Base-by-base conservation (phyloP, 805 yeast genomes). In the Wickerhamomyces xylosicus region DNA sequence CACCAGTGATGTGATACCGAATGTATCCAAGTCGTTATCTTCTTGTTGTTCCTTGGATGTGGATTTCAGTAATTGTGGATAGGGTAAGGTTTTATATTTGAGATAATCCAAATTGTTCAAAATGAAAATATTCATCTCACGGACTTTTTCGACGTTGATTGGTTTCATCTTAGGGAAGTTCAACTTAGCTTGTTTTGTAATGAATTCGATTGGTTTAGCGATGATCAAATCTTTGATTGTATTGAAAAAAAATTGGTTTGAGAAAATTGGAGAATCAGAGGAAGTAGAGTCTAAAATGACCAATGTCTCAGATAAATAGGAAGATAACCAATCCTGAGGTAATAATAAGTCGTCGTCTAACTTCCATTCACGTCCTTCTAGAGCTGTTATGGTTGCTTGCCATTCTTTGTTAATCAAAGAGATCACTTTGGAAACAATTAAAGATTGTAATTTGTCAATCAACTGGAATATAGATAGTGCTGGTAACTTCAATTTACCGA, bases 311-410 rank as follows among this genome's bases (percentile, higher is more conserved):
- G 74, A 62, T 36, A 81, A 68, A 47, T 79, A 77, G n/a, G 74
- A 79, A 36, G 72, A 63, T 18, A 84, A 61, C 87, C 94, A 89
- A 43, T 84, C 94, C 0, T 97, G 95, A 4, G 95, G 78, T 43
- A 79, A 73, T 18, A 84, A 62, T 43, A 85, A 85, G 21, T 69
- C 69, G 37, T 63, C 53, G 34, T 54, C 56, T 15, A 69, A 43
- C 14, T 51, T 60, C 53, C 59, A 45, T 15, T 63, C 61, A 18
- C 47, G 42, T 5, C 47, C 48, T 31, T 59, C 58, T 19, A 46
- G 44, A 33, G 40, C 44, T 21, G 37, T 41, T 13, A 42, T 42
- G 15, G 55, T 45, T n/a, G 36, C 21, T 8, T 48, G 33, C 28
- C 67, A 49, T 36, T 62, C 64, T n/a, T 59, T 56, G 10, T 66